These are phyloP conservation scores for Nevesoporus exiguus DNA, from an alignment of 768 basidiomycete species.

Conservation along the genomic window DNA sequence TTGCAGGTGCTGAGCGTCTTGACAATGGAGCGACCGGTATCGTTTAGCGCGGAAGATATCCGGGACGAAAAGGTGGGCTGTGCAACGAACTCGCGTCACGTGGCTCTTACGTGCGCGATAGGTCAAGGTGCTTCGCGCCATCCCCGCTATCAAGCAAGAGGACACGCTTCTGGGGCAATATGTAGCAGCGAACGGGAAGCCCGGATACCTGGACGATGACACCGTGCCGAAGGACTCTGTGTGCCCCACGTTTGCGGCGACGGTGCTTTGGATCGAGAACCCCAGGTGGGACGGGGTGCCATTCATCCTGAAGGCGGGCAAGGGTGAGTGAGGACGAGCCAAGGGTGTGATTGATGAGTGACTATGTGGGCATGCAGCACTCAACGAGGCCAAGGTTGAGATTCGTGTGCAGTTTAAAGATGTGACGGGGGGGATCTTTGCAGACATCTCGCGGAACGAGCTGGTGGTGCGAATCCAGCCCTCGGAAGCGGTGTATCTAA, in stretches of 20 bases:
- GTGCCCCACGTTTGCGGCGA: conserved; percentile 93
- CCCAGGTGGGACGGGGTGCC: conserved; percentile 99
- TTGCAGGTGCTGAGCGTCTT: conserved; percentile 92
- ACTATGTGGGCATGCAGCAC: conserved; percentile 46
- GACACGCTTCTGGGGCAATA: conserved; percentile 96
- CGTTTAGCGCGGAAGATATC: conserved; percentile 95
- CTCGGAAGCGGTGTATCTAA: conserved; percentile 93
- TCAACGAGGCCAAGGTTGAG: conserved; percentile 99
- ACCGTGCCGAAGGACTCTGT: conserved; percentile 90
- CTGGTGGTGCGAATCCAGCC: conserved; percentile 97
- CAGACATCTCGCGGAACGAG: conserved; percentile 94
- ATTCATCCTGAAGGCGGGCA: conserved; percentile 97
- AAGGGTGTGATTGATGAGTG: conserved; percentile 11
- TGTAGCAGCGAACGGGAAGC: conserved; percentile 81
- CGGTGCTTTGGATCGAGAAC: conserved; percentile 88
- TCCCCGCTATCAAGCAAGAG: conserved; percentile 70
- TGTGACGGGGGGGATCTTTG: conserved; percentile 95
- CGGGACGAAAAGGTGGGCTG: conserved; percentile 90
- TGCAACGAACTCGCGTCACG: neutral
- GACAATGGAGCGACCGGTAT: conserved; percentile 98
- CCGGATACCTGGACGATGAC: conserved; percentile 98
- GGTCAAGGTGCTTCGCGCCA: conserved; percentile 95
- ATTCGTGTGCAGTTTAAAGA: conserved; percentile 98
- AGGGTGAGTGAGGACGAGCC: conserved; percentile 55
- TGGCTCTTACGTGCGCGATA: conserved; percentile 32